Percentiles rank a stretch among this genome's conserved stretches.
phyloP scores from a whole-genome alignment of 106 monocot species.

The Dioscorea dumetorum region DNA sequence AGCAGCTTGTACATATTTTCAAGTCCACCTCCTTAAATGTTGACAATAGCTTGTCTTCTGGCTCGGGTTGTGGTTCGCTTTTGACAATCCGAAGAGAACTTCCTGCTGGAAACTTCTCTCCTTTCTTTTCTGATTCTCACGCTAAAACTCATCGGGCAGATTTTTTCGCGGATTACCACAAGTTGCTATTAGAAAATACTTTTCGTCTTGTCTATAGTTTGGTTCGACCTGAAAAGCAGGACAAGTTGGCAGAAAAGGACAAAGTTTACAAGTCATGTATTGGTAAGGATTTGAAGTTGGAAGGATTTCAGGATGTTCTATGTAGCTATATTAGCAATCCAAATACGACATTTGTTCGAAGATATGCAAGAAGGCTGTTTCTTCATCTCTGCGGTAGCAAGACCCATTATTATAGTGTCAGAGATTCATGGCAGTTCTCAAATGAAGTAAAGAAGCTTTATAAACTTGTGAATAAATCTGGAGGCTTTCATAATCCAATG shows the following conservation, averaged over 20 bases:
- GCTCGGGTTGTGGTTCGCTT: conserved; percentile 86
- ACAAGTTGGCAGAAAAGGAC: conserved; percentile 85
- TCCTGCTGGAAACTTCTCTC: conserved; percentile 90
- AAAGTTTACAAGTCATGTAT: conserved; percentile 36
- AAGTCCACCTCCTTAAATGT: conserved; percentile 43
- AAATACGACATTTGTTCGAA: conserved; percentile 74
- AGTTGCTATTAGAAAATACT: conserved; percentile 83
- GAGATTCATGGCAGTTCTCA: conserved; percentile 97
- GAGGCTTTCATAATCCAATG: conserved; percentile 60
- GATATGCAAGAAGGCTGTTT: conserved; percentile 96
- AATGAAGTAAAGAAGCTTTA: conserved; percentile 71
- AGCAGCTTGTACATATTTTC: conserved; percentile 74
- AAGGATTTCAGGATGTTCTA: conserved; percentile 92
- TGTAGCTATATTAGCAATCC: conserved; percentile 94
- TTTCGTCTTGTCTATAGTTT: conserved; percentile 88
- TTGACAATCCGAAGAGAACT: conserved; percentile 74
- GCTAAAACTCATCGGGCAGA: conserved; percentile 83
- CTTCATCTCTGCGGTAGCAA: conserved; percentile 97
- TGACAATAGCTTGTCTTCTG: conserved; percentile 40
- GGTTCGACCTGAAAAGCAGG: conserved; percentile 91
- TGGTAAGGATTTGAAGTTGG: conserved; percentile 85
- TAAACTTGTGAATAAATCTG: conserved; percentile 83
- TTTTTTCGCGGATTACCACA: conserved; percentile 84
- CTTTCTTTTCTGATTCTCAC: conserved; percentile 96
- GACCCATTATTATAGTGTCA: conserved; percentile 82